Evolutionary conservation across 768 basidiomycete species (phyloP).

Genomic region (Collybiopsis luxurians): DNA sequence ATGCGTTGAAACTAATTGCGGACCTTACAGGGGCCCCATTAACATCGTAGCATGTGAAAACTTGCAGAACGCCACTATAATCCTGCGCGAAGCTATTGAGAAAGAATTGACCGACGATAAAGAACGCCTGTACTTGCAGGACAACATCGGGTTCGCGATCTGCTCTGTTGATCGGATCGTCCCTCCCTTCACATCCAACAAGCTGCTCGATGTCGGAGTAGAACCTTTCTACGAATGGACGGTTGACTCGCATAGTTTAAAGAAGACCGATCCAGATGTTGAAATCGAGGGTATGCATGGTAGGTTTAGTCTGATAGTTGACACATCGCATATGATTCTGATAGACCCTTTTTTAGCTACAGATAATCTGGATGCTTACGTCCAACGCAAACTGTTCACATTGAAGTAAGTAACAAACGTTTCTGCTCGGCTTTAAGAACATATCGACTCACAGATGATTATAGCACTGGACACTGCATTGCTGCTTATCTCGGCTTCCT

Average conservation of each 20-base stretch:
- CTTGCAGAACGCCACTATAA: constrained; percentile 30
- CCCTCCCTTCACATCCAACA: constrained; percentile 18
- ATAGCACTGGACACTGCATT: constrained; percentile 31
- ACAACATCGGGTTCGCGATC: constrained; percentile 37
- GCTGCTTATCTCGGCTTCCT: constrained; percentile 36
- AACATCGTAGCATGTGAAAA: constrained; percentile 37
- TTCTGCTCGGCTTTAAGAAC: neutral
- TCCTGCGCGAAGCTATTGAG: constrained; percentile 25
- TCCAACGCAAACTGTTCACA: constrained; percentile 42
- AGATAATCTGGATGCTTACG: constrained; percentile 29
- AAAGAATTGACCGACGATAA: constrained; percentile 23
- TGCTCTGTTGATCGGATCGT: constrained; percentile 40
- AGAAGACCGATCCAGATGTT: constrained; percentile 15
- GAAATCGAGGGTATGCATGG: constrained; percentile 23
- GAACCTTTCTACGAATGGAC: constrained; percentile 41
- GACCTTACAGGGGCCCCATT: constrained; percentile 2
- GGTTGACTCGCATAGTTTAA: constrained; percentile 29
- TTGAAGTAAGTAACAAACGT: constrained; percentile 25
- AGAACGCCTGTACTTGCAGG: constrained; percentile 23
- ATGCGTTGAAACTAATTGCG: neutral
- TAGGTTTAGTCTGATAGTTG: neutral
- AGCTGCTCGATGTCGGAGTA: constrained; percentile 34
- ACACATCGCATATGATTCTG: too few species aligned
- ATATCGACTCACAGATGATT: neutral
- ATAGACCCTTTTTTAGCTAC: constrained; percentile 16